These are phyloP conservation scores for Mimosa pudica DNA, from an alignment of 306 rosid genomes.

Conservation along the genomic window DNA sequence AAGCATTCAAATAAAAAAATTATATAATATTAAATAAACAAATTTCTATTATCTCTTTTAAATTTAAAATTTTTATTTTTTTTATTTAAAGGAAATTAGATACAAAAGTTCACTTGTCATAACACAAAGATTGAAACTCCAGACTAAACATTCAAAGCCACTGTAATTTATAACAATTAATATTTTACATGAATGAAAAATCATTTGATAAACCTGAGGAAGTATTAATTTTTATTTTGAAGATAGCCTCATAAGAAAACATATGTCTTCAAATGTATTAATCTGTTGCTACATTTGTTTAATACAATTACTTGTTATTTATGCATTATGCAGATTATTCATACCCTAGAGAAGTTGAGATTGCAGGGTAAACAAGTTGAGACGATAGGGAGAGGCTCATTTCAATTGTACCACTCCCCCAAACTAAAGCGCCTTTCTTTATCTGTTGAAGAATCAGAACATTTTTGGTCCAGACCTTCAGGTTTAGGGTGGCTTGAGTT, in stretches of 20 bases:
- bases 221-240: neutral
- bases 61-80: neutral
- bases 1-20: neutral
- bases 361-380: neutral
- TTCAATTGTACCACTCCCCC: neutral
- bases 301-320: neutral
- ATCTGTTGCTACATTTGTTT: neutral
- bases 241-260: neutral
- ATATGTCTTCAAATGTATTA: neutral
- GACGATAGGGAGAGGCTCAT: neutral
- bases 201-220: neutral
- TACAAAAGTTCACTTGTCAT: neutral
- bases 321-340: neutral
- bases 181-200: neutral
- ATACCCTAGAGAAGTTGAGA: neutral
- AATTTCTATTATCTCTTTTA: neutral
- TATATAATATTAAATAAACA: neutral
- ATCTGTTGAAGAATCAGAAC: rapidly evolving
- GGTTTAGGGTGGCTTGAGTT: neutral
- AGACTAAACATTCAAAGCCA: neutral
- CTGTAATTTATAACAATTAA: neutral
- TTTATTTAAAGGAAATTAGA: neutral
- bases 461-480: too few species aligned
- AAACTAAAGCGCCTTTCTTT: neutral
- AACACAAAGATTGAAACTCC: neutral